Conservation (phyloP, 1,284 basidiomycete species). For the Austroboletus rostrupii region DNA sequence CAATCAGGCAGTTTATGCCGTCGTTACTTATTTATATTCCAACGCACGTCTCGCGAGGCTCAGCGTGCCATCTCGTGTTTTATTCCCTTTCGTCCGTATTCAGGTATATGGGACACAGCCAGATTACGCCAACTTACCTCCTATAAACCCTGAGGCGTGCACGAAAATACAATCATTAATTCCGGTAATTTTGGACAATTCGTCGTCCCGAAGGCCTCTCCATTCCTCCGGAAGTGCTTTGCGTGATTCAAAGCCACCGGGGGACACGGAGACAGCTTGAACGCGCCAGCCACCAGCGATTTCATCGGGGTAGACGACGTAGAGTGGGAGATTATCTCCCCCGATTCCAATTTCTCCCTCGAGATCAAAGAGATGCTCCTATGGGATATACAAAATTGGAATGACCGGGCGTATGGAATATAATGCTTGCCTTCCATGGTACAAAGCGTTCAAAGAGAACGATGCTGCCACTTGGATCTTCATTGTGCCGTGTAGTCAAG, state of each 20-base stretch:
- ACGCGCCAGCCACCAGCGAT: constrained; percentile 81
- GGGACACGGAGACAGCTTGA: constrained; percentile 83
- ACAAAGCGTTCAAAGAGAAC: constrained; percentile 79
- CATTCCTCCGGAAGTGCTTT: constrained; percentile 91
- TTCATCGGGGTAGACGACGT: constrained; percentile 91
- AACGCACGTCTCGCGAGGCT: constrained; percentile 76
- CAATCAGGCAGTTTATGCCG: constrained; percentile 12
- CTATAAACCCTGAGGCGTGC: constrained; percentile 95
- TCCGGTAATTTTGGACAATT: constrained; percentile 70
- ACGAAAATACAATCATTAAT: constrained; percentile 88
- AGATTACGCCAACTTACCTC: constrained; percentile 51
- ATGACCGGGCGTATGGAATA: not conserved
- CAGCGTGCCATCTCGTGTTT: constrained; percentile 85
- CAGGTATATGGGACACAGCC: constrained; percentile 5
- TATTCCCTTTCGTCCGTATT: constrained; percentile 60
- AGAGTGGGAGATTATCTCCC: constrained; percentile 58
- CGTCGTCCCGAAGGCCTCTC: constrained; percentile 88
- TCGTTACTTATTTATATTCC: constrained; percentile 22
- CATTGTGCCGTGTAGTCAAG: constrained; percentile 56
- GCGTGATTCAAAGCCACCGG: constrained; percentile 86
- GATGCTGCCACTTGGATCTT: constrained; percentile 75
- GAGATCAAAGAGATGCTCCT: constrained; percentile 92
- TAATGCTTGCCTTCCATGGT: constrained; percentile 73
- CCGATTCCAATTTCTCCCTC: constrained; percentile 56
- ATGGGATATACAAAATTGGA: constrained; percentile 4